These are phyloP conservation scores for Calonectria pseudoturangicola DNA, from an alignment of 2,329 filamentous ascomycete genomes.

Conservation along the genomic window DNA sequence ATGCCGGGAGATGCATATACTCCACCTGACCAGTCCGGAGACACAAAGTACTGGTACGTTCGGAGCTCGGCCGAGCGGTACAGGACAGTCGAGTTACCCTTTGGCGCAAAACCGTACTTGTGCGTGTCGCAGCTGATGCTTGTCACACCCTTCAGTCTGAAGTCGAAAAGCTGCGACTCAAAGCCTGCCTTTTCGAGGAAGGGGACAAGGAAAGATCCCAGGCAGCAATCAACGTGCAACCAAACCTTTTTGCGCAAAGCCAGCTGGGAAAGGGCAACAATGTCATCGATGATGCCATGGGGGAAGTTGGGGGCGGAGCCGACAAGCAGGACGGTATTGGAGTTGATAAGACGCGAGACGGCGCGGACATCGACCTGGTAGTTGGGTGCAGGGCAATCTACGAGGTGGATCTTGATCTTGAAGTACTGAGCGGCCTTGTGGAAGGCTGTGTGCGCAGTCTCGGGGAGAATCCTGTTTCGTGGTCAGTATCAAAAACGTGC, in stretches of 20 bases:
- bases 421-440: slow-evolving; percentile 97
- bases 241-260: slow-evolving; percentile 87
- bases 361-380: slow-evolving; percentile 89
- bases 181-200: slow-evolving; percentile 96
- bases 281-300: slow-evolving; percentile 98
- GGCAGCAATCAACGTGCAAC: slow-evolving; percentile 97
- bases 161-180: slow-evolving; percentile 91
- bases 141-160: slow-evolving; percentile 93
- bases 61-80: slow-evolving; percentile 89
- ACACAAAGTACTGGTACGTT: slow-evolving; percentile 96
- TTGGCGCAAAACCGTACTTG: slow-evolving; percentile 99
- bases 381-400: slow-evolving; percentile 87
- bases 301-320: slow-evolving; percentile 98
- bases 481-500: slow-evolving; percentile 38
- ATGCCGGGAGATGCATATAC: slow-evolving; percentile 96
- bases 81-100: slow-evolving; percentile 94
- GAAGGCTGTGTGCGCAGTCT: slow-evolving; percentile 97
- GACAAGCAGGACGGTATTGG: slow-evolving; percentile 94
- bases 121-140: slow-evolving; percentile 98
- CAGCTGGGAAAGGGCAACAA: slow-evolving; percentile 87
- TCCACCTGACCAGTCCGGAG: slow-evolving; percentile 94
- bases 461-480: slow-evolving; percentile 86
- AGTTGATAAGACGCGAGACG: slow-evolving; percentile 90
- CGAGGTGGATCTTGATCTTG: slow-evolving; percentile 94
- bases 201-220: slow-evolving; percentile 95